Percentiles rank a stretch among this genome's conserved stretches.
These are phyloP conservation scores for Haplosporangium gracile DNA, from an alignment of 192 early-diverging fungal species.

Conservation along the genomic window DNA sequence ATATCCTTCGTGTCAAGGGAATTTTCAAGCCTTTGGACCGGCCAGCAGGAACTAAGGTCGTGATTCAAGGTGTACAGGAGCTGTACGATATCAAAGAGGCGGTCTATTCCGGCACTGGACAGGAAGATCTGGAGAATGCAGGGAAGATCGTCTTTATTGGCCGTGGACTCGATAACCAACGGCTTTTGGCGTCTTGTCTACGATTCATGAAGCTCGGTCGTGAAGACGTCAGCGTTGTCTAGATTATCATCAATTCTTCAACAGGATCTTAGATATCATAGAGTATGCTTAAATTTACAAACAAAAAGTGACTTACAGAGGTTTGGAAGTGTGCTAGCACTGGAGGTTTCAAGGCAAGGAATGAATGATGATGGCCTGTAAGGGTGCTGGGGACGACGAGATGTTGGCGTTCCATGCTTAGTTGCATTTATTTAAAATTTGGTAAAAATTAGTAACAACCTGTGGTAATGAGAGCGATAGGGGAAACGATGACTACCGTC, in stretches of 20 bases:
- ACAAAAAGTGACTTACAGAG: too few species aligned
- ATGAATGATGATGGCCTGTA: too few species aligned
- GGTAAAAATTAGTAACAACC: too few species aligned
- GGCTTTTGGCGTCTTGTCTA: constrained; percentile 25
- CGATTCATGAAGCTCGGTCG: constrained; percentile 25
- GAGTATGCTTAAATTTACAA: too few species aligned
- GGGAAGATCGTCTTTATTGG: constrained; percentile 58
- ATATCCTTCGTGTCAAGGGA: constrained; percentile 73
- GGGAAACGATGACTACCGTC: not conserved
- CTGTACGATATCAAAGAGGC: constrained; percentile 68
- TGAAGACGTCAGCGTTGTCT: constrained; percentile 19
- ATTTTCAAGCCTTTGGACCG: constrained; percentile 59
- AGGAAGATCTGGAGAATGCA: constrained; percentile 34
- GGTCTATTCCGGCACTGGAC: not conserved
- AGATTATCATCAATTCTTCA: not conserved
- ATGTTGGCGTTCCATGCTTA: too few species aligned
- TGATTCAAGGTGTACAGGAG: constrained; percentile 77
- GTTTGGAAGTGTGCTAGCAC: too few species aligned
- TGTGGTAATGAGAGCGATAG: too few species aligned
- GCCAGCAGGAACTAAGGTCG: constrained; percentile 51
- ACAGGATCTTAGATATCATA: not conserved
- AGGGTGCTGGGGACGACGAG: too few species aligned
- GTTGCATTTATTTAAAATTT: too few species aligned
- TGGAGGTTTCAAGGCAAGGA: too few species aligned
- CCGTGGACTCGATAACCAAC: constrained; percentile 37